Evolutionary conservation across 805 yeast species (phyloP).

Genomic region (Lachancea sp.): DNA sequence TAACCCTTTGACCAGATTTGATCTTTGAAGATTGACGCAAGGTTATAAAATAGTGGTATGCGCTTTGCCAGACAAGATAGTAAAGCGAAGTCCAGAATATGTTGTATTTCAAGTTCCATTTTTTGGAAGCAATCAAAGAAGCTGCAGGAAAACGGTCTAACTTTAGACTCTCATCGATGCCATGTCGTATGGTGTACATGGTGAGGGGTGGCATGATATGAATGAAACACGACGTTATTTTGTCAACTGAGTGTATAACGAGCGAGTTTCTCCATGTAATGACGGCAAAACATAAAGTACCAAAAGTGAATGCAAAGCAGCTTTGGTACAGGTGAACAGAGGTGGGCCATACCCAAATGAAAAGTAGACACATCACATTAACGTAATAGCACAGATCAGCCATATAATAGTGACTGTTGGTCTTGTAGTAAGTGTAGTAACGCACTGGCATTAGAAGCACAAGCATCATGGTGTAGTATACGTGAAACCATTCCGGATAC

Average conservation of each 20-base stretch:
- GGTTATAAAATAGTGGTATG: conserved; percentile 89
- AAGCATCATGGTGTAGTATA: conserved; percentile 60
- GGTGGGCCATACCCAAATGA: conserved; percentile 76
- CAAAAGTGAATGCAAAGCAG: conserved; percentile 81
- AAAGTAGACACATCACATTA: conserved; percentile 59
- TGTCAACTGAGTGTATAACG: conserved; percentile 86
- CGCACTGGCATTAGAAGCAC: conserved; percentile 74
- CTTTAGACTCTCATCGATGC: conserved; percentile 48
- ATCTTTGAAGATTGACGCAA: conserved; percentile 72
- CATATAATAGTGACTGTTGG: conserved; percentile 73
- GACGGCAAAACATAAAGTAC: conserved; percentile 88
- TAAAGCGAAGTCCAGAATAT: conserved; percentile 72
- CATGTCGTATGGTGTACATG: conserved; percentile 80
- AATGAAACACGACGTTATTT: conserved; percentile 84
- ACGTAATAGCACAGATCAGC: conserved; percentile 94
- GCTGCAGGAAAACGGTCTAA: conserved; percentile 73
- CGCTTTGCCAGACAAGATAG: conserved; percentile 83
- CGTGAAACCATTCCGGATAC: conserved; percentile 70
- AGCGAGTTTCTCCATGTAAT: conserved; percentile 93
- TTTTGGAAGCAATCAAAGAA: conserved; percentile 43
- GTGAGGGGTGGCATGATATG: conserved; percentile 88
- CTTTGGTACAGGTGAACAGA: conserved; percentile 69
- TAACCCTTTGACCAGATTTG: conserved; percentile 67
- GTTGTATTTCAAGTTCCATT: conserved; percentile 51
- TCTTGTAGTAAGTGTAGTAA: conserved; percentile 72